A percentile compares a stretch with the other conserved stretches of the same genome.
These are phyloP conservation scores for Dalbergia cultrata DNA, from an alignment of 306 rosid species.

Conservation along the genomic window DNA sequence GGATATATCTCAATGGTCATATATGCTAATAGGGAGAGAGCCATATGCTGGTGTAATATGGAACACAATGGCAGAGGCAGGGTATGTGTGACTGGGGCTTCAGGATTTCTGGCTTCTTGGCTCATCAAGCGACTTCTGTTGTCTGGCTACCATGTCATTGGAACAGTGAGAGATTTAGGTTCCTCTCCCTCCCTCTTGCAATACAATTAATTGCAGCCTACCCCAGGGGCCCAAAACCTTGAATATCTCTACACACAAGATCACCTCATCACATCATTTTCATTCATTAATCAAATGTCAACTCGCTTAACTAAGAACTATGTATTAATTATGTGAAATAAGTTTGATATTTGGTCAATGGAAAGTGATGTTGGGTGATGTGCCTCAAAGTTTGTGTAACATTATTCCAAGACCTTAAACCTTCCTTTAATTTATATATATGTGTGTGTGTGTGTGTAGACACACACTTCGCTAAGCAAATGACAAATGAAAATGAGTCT, in stretches of 20 bases:
- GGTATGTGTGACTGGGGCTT: constrained; percentile 91
- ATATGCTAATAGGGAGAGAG: neutral
- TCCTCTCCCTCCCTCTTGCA: neutral
- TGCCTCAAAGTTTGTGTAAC: too few species aligned
- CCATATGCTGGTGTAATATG: constrained; percentile 8
- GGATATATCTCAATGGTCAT: neutral
- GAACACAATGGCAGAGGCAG: constrained; percentile 64
- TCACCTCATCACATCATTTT: too few species aligned
- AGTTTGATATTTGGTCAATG: too few species aligned
- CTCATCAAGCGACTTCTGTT: constrained; percentile 79
- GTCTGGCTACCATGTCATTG: constrained; percentile 76
- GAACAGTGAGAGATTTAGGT: constrained; percentile 91
- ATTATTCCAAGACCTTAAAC: neutral
- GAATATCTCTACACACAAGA: too few species aligned
- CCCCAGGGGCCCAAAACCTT: too few species aligned
- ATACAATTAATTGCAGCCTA: neutral
- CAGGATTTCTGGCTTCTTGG: constrained; percentile 91
- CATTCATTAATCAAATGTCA: too few species aligned
- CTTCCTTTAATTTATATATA: neutral
- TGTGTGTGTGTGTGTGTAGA: too few species aligned
- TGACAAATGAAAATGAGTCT: neutral
- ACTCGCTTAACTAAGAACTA: too few species aligned
- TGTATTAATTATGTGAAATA: too few species aligned
- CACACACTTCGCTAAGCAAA: neutral
- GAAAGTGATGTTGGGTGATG: too few species aligned